Percentiles rank a stretch among this genome's conserved stretches.
These are phyloP conservation scores for Pythium biforme DNA, from an alignment of 352 stramenopile species.

Conservation along the genomic window DNA sequence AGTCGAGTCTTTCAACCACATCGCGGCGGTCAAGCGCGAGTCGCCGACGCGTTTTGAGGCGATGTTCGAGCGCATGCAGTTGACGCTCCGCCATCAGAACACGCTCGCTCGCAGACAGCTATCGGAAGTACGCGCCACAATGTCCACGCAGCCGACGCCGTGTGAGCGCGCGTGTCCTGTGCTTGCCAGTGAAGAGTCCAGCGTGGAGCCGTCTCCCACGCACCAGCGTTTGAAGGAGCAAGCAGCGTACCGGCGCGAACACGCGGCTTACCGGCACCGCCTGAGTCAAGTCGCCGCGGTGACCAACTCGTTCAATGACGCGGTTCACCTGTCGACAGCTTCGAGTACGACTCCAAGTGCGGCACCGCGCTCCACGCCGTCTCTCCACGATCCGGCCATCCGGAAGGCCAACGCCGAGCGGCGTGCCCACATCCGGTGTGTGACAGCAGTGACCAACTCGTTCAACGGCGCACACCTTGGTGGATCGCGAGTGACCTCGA, in stretches of 20 bases:
- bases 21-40: neutral
- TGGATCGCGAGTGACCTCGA: no score
- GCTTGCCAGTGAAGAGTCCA: neutral
- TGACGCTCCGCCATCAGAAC: neutral
- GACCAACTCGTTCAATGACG: neutral
- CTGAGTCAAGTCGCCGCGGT: neutral
- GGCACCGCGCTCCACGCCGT: neutral
- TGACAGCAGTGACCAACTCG: neutral
- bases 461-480: neutral
- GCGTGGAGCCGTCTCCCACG: no score
- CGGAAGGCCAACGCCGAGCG: neutral
- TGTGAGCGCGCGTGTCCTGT: neutral
- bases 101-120: neutral
- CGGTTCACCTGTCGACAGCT: neutral
- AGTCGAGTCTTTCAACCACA: neutral
- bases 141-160: neutral
- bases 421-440: neutral
- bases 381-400: neutral
- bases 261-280: neutral
- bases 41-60: neutral
- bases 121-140: neutral
- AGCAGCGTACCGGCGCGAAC: neutral
- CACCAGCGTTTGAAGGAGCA: neutral
- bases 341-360: neutral
- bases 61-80: neutral